Conservation (phyloP, 345 rosid species). For the Fremontodendron californicum region DNA sequence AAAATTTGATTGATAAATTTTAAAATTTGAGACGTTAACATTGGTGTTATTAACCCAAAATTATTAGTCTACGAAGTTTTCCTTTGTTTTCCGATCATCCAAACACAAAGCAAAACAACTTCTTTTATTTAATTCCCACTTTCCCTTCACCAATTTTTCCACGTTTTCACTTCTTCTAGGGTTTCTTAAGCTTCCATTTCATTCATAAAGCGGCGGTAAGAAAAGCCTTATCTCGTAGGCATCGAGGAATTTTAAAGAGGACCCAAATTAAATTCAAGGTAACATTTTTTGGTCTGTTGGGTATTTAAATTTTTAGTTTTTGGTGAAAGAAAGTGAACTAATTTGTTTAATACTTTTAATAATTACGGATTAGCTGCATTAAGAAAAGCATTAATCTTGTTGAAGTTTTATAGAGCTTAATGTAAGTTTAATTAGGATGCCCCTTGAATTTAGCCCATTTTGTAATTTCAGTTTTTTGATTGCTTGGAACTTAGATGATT, state of each 20-base stretch:
- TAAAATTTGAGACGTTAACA: no score
- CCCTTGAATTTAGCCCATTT: not conserved
- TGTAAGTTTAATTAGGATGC: not conserved
- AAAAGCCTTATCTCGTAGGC: not conserved
- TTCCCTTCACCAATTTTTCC: not conserved
- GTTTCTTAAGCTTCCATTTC: not conserved
- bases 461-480: not conserved
- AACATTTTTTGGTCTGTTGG: not conserved
- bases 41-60: no score
- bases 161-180: not conserved
- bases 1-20: no score
- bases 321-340: constrained; percentile 7
- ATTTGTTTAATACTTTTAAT: not conserved
- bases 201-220: not conserved
- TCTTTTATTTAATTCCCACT: not conserved
- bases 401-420: not conserved
- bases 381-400: not conserved
- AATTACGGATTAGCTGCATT: not conserved
- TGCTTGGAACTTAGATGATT: not conserved
- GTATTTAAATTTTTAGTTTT: not conserved
- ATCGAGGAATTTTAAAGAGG: not conserved
- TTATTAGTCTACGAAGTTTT: not conserved
- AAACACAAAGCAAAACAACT: not conserved
- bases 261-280: not conserved
- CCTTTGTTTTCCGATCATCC: not conserved